Percentiles rank a stretch among this genome's conserved stretches.
These are phyloP conservation scores for Thielaviopsis populi DNA, from an alignment of 2,329 filamentous ascomycete genomes.

Conservation along the genomic window DNA sequence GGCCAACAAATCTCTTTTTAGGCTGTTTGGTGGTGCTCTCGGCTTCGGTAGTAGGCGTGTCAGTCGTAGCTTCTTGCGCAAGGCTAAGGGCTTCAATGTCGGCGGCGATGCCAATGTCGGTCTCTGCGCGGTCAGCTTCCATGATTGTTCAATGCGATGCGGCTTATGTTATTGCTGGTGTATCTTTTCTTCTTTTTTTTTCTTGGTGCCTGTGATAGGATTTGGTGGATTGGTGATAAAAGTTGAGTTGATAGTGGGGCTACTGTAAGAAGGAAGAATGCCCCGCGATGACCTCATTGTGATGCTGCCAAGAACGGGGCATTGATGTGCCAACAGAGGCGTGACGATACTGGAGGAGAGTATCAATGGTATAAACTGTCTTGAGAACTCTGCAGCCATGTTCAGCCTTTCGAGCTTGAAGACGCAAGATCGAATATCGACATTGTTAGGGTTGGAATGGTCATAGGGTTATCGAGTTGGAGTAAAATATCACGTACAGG, in stretches of 20 bases:
- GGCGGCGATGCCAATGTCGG: slow-evolving; percentile 54
- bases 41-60: background rate
- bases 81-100: slow-evolving; percentile 38
- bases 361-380: background rate
- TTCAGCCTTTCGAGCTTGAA: background rate
- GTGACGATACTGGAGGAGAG: background rate
- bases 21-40: slow-evolving; percentile 45
- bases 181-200: background rate
- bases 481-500: slow-evolving; percentile 7
- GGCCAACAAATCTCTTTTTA: slow-evolving; percentile 82
- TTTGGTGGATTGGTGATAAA: slow-evolving; percentile 5
- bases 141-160: slow-evolving; percentile 31
- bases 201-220: background rate
- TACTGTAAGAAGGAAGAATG: slow-evolving; percentile 8
- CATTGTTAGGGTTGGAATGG: background rate
- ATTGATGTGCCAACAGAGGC: no score
- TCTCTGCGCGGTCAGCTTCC: slow-evolving; percentile 60
- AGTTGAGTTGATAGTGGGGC: slow-evolving; percentile 15
- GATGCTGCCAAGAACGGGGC: background rate
- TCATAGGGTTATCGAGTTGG: background rate
- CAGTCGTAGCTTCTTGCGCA: slow-evolving; percentile 20
- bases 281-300: slow-evolving; percentile 10
- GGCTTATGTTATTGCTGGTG: background rate
- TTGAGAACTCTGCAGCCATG: no score
- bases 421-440: background rate